Base-by-base conservation (phyloP, 371 early-diverging fungal species). In the Smittium culicis region DNA sequence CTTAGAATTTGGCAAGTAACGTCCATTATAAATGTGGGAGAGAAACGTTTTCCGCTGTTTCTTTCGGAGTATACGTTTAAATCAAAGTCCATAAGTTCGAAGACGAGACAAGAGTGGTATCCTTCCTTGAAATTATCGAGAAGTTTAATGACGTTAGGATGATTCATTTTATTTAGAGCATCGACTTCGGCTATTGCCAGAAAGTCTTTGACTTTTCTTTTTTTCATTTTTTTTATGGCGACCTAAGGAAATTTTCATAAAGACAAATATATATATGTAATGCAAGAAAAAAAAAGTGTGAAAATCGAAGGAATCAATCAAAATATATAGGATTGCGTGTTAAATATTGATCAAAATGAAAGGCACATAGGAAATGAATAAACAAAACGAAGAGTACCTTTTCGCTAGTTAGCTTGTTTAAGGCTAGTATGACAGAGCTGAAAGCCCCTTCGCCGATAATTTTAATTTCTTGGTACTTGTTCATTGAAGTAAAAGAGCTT, bases 61-160 rank as follows among this genome's bases (percentile, higher is more conserved):
- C 83, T 81, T 62, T 86, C 84, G 32, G 91, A 87, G 64, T 86
- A 70, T 73, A 94, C 93, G 73, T 93, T 93, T 34, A 96, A 75
- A 74, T 95, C 93, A n/a, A 88, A 88, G 34, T 96, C 90, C 87
- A 93, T 88, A 66, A 83, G 90, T 74, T 96, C 97, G 76, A 96
- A 93, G 0, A 96, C 89, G 73, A 95, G 87, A 68, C 83, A 86
- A 5, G 93, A 82, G 66, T 90, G 86, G 68, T 89, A 90, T 66
- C 83, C 82, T 64, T 87, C 88, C 27, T 89, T 79, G 71, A 91
- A 85, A 30, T 88, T 88, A 63, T 94, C 92, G 35, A 85, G 80
- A 28, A 96, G 76, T 25, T 77, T 80, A 57, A 97, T 83, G 67
- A 97, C 86, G 75, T 94, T 91, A 8, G 83, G 83, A 69, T 96